A percentile compares a stretch with the other conserved stretches of the same genome.
phyloP scores from a whole-genome alignment of 2,329 filamentous ascomycete genomes.

The Didymellaceae sp. region DNA sequence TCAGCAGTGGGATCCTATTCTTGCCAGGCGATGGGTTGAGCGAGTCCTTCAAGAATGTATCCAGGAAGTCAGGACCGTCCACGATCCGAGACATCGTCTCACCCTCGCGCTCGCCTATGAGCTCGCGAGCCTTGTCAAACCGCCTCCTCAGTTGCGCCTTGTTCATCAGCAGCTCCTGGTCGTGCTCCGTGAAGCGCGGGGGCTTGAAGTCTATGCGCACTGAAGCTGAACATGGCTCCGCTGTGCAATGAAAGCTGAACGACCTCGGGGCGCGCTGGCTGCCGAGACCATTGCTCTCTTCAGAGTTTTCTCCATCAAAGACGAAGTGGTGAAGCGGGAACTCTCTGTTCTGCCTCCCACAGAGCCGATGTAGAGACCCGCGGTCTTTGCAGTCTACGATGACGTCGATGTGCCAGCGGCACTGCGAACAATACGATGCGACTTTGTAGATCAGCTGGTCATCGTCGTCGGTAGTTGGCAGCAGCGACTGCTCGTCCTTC shows the following conservation, averaged over 20 bases:
- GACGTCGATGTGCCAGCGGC: slow-evolving; percentile 68
- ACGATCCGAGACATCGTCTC: slow-evolving; percentile 59
- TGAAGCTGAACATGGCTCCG: slow-evolving; percentile 60
- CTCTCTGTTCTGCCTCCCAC: slow-evolving; percentile 51
- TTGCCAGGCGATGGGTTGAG: slow-evolving; percentile 58
- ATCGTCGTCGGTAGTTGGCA: slow-evolving; percentile 53
- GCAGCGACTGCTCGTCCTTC: slow-evolving; percentile 62
- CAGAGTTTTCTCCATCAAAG: slow-evolving; percentile 28
- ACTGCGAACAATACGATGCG: slow-evolving; percentile 66
- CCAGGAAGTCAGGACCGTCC: slow-evolving; percentile 63
- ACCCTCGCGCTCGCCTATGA: slow-evolving; percentile 62
- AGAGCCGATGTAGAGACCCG: slow-evolving; percentile 49
- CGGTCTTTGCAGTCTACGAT: slow-evolving; percentile 58
- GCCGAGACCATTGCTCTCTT: slow-evolving; percentile 21
- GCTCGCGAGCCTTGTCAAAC: slow-evolving; percentile 59
- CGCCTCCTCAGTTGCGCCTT: slow-evolving; percentile 58
- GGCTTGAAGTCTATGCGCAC: slow-evolving; percentile 61
- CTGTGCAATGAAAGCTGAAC: slow-evolving; percentile 64
- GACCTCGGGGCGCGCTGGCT: slow-evolving; percentile 27
- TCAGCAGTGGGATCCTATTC: slow-evolving; percentile 63
- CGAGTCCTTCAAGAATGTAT: slow-evolving; percentile 66
- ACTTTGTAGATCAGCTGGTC: slow-evolving; percentile 58
- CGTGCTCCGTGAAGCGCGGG: slow-evolving; percentile 58
- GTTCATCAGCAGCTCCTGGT: slow-evolving; percentile 62
- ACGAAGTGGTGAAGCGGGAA: slow-evolving; percentile 69